Percentiles rank a stretch among this genome's conserved stretches.
Evolutionary conservation across 768 basidiomycete species (phyloP).

Genomic region (Pulveroboletus sp.): DNA sequence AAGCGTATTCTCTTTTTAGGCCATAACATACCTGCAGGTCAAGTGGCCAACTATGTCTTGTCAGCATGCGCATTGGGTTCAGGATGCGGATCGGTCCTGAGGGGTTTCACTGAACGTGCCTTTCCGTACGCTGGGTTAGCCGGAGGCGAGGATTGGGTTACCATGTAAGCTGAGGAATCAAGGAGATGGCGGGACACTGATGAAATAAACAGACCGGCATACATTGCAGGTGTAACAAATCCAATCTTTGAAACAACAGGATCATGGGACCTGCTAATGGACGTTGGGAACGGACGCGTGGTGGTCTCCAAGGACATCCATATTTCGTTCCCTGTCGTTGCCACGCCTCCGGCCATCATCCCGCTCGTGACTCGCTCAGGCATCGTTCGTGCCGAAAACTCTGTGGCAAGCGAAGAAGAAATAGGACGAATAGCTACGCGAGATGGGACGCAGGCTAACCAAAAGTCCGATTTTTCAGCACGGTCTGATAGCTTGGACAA

Average conservation of each 20-base stretch:
- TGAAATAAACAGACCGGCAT: constrained; percentile 63
- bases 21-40: constrained; percentile 83
- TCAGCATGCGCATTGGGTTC: constrained; percentile 93
- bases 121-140: constrained; percentile 94
- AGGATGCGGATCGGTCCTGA: constrained; percentile 79
- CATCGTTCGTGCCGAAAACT: constrained; percentile 62
- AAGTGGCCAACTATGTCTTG: constrained; percentile 88
- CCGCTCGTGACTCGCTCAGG: constrained; percentile 56
- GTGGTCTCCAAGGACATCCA: constrained; percentile 86
- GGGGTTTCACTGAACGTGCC: constrained; percentile 86
- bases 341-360: constrained; percentile 38
- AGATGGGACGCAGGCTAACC: constrained; percentile 49
- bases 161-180: constrained; percentile 55
- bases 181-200: constrained; percentile 1
- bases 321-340: constrained; percentile 46
- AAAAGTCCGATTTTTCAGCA: constrained; percentile 52
- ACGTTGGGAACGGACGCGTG: constrained; percentile 84
- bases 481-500: constrained; percentile 71
- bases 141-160: constrained; percentile 87
- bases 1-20: constrained; percentile 97
- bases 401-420: constrained; percentile 67
- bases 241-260: constrained; percentile 89
- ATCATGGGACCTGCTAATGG: constrained; percentile 92
- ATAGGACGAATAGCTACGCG: constrained; percentile 49
- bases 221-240: constrained; percentile 96